A percentile compares a stretch with the other conserved stretches of the same genome.
Conservation (phyloP, 441 rosid species). For the Erysimum cheiri region DNA sequence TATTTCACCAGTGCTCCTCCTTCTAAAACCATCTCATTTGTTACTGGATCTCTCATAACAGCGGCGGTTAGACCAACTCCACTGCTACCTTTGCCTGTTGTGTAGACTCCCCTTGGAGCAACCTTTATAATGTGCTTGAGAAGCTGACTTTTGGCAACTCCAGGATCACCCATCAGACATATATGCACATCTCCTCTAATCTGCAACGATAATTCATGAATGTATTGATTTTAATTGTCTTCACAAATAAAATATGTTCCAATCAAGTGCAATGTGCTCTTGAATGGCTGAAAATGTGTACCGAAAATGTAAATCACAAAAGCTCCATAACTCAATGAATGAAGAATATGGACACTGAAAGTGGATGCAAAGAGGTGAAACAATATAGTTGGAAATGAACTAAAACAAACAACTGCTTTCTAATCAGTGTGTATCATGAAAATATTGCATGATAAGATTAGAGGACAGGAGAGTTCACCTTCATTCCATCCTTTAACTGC, state of each 20-base stretch:
- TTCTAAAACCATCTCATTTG: conserved; percentile 99
- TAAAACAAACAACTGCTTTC: conserved; percentile 8
- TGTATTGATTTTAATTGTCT: conserved; percentile 6
- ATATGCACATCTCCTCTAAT: conserved; percentile 98
- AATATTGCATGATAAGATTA: neutral
- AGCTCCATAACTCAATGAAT: conserved; percentile 21
- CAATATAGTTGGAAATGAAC: conserved; percentile 10
- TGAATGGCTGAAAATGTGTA: neutral
- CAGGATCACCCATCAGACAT: conserved; percentile 99
- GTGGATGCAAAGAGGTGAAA: conserved; percentile 13
- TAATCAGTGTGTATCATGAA: conserved; percentile 11
- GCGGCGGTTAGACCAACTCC: conserved; percentile 99
- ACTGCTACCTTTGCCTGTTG: conserved; percentile 99
- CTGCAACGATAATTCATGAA: conserved; percentile 52
- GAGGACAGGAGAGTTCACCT: conserved; percentile 55
- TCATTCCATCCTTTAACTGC: conserved; percentile 97
- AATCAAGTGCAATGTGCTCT: neutral
- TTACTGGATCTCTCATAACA: conserved; percentile 94
- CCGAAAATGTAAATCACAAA: neutral
- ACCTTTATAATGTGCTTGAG: conserved; percentile 98
- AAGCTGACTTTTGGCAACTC: conserved; percentile 99
- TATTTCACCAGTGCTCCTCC: conserved; percentile 97
- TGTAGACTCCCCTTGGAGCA: conserved; percentile 97
- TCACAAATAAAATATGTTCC: neutral
- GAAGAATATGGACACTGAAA: conserved; percentile 9